phyloP scores from a whole-genome alignment of 108 stramenopile genomes.

The Fragilaria radians region DNA sequence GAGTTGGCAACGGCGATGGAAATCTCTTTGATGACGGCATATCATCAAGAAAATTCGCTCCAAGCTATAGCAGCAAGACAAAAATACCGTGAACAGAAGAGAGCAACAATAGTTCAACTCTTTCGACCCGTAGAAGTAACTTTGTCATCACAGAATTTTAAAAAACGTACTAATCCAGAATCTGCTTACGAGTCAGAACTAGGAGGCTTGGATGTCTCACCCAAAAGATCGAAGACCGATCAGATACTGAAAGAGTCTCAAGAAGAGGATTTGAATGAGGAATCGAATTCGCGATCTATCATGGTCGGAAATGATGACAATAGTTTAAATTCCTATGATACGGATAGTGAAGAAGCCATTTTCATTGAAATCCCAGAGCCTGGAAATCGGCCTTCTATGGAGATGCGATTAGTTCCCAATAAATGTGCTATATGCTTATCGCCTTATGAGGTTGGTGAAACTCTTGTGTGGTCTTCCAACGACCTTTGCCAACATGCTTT shows the following conservation, averaged over 20 bases:
- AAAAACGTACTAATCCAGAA: not conserved
- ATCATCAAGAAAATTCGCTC: constrained; percentile 16
- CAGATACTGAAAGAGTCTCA: not conserved
- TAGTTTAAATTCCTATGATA: no score
- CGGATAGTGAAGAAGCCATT: not conserved
- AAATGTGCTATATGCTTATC: constrained; percentile 71
- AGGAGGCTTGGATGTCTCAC: not conserved
- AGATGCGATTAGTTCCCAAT: constrained; percentile 36
- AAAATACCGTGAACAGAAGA: constrained; percentile 35
- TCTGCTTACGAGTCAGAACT: not conserved
- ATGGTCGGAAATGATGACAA: no score
- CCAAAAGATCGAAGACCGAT: not conserved
- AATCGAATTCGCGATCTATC: no score
- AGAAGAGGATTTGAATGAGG: no score
- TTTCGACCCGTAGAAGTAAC: constrained; percentile 30
- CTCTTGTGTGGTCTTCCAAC: constrained; percentile 69
- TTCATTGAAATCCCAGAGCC: constrained; percentile 11
- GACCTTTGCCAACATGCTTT: constrained; percentile 60
- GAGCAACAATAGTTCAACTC: constrained; percentile 36
- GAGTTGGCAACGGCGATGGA: constrained; percentile 9
- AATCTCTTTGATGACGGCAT: constrained; percentile 16
- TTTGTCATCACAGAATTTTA: not conserved
- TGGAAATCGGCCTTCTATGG: not conserved
- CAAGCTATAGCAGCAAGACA: constrained; percentile 30
- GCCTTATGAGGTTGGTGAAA: constrained; percentile 43